Percentiles rank a stretch among this genome's conserved stretches.
phyloP scores from a whole-genome alignment of 495 filamentous ascomycete genomes.

The Penicillium simplicissimum region DNA sequence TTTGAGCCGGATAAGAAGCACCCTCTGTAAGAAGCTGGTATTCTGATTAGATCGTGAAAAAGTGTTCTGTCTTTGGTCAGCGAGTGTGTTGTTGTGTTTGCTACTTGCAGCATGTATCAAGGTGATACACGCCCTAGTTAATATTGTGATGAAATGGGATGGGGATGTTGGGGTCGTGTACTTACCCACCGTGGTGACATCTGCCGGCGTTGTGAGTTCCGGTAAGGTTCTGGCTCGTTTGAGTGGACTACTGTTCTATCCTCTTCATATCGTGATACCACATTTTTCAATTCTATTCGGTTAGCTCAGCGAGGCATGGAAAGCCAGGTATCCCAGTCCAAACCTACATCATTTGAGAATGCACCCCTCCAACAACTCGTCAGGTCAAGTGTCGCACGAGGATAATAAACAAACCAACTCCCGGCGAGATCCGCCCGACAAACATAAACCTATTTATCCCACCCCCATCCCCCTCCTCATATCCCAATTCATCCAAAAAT shows the following conservation, averaged over 20 bases:
- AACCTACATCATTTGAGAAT: too few species aligned
- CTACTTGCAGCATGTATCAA: background rate
- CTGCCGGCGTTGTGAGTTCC: background rate
- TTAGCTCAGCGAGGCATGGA: background rate
- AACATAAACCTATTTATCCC: background rate
- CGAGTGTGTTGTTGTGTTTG: background rate
- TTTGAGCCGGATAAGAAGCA: constrained; percentile 10
- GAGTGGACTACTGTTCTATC: constrained; percentile 1
- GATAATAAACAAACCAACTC: background rate
- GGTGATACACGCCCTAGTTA: background rate
- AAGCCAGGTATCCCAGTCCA: too few species aligned
- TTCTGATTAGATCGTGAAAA: background rate
- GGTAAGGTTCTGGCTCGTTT: background rate
- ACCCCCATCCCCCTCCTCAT: background rate
- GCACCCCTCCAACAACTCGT: background rate
- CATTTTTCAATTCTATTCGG: background rate
- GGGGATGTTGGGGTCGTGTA: background rate
- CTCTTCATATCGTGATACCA: background rate
- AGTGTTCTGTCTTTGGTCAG: background rate
- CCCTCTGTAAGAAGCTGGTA: background rate
- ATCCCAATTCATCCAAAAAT: background rate
- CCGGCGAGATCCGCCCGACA: background rate
- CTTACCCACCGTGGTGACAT: background rate
- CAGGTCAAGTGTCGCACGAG: background rate
- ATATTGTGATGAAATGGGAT: background rate